Evolutionary conservation across 2,329 filamentous ascomycete genomes (phyloP), one percentile per base, ranked within the genome.

Genomic region (Penicillium sp.): DNA sequence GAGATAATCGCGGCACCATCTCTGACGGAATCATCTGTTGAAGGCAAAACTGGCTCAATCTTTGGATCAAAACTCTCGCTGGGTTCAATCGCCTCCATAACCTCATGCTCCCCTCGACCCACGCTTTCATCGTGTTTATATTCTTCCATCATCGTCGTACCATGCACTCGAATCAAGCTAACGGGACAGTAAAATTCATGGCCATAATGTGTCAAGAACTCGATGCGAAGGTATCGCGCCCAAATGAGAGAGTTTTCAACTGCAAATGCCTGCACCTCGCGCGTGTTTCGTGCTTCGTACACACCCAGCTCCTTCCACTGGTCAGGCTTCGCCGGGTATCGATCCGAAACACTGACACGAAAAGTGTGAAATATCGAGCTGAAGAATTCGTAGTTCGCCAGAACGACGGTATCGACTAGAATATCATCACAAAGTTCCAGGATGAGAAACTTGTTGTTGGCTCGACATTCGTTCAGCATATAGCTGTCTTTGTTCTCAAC

Each of bases 381-480:
- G 71, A 98, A 98, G 70, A 98, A 98, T 63, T 98, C 92, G 55
- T 93, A 98, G 61, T 98, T 98, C 45, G 90, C 92, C 37, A 98
- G 74, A n/a, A 96, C 92, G 27, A 98, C 74, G 0, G 92, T 98
- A 60, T 98, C 92, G 41, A 98, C 84, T 30, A 94, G 74, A 30
- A 82, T 84, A 50, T 80, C 77, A 52, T 94, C 87, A 62, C 87
- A 96, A 18, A 98, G 73, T 66, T 98, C 92, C 43, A 98, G 79
- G 43, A 96, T 89, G 47, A 96, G 74, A 59, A 93, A 95, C 64
- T 96, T 96, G 68, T 93, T 90, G 51, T 82, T 72, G 13, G 80
- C 80, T 4, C 81, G 80, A 65, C 92, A 98, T 60, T 90, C 85
- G 49, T 95, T 85, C 30, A 96, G 75, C 87, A 98, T 95, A 64